phyloP scores from a whole-genome alignment of 108 stramenopile species.

The Fragilariopsis cylindrus region DNA sequence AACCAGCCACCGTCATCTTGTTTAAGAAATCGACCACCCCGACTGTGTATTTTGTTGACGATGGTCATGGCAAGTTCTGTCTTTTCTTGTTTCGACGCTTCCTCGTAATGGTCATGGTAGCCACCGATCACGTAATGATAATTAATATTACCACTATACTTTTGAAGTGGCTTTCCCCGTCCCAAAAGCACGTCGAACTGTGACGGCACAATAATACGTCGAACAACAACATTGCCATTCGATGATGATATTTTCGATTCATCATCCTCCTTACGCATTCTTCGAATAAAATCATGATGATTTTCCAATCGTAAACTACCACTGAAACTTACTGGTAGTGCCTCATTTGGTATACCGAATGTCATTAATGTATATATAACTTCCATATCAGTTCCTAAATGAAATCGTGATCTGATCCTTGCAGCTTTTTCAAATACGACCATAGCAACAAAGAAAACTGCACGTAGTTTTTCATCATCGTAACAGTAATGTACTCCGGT shows the following conservation, averaged over 20 bases:
- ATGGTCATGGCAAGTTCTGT: constrained; percentile 22
- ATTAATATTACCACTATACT: constrained; percentile 24
- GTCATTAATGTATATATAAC: constrained; percentile 2
- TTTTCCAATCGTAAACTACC: constrained; percentile 21
- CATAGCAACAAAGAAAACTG: constrained; percentile 21
- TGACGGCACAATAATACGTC: constrained; percentile 10
- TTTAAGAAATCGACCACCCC: constrained; percentile 43
- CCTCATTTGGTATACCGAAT: constrained; percentile 11
- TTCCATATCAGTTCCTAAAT: constrained; percentile 19
- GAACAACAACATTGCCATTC: not conserved
- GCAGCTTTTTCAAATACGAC: constrained; percentile 19
- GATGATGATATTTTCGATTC: constrained; percentile 1
- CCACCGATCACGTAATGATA: constrained; percentile 12
- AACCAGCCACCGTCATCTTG: constrained; percentile 33
- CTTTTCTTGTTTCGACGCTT: constrained; percentile 20
- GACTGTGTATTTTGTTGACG: constrained; percentile 16
- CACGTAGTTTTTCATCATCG: constrained; percentile 13
- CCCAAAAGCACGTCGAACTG: constrained; percentile 27
- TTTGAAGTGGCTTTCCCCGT: constrained; percentile 21
- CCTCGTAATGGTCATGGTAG: constrained; percentile 23
- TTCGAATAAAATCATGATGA: constrained; percentile 20
- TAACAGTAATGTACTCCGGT: constrained; percentile 33
- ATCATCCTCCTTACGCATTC: not conserved
- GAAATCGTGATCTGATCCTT: constrained; percentile 22
- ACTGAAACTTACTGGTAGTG: constrained; percentile 19